Percentiles rank a stretch among this genome's conserved stretches.
Conservation (phyloP, 2,329 filamentous ascomycete genomes). For the Xylaria multiplex region DNA sequence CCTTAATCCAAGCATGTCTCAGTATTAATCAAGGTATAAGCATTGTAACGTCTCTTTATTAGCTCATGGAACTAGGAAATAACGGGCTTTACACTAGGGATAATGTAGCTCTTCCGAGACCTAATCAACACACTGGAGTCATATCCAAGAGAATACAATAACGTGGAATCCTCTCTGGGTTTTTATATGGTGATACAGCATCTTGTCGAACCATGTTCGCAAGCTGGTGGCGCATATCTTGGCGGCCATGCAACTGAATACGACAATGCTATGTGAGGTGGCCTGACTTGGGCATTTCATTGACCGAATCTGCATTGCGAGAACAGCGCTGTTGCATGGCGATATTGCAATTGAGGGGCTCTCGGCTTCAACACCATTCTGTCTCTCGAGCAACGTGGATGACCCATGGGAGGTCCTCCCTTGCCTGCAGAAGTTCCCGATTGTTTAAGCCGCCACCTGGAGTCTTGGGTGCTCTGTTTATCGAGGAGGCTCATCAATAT, state of each 20-base stretch:
- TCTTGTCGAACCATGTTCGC: conserved; percentile 14
- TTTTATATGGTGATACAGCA: conserved; percentile 26
- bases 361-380: conserved; percentile 24
- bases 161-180: background rate
- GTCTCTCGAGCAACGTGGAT: conserved; percentile 31
- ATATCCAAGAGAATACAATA: background rate
- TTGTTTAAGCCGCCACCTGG: conserved; percentile 15
- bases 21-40: background rate
- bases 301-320: conserved; percentile 25
- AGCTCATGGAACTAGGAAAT: background rate
- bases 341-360: conserved; percentile 13
- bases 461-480: conserved; percentile 40
- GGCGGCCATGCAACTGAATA: conserved; percentile 23
- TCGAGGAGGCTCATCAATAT: conserved; percentile 33
- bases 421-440: conserved; percentile 24
- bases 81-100: background rate
- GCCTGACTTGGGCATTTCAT: conserved; percentile 16
- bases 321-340: conserved; percentile 17
- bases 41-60: background rate
- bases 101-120: background rate
- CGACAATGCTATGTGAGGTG: conserved; percentile 18
- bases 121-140: background rate
- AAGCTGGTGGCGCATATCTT: conserved; percentile 22
- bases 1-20: conserved; percentile 4
- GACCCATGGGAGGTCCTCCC: background rate